Evolutionary conservation across 2,329 filamentous ascomycete genomes (phyloP).

Genomic region (Grosmannia clavigera): DNA sequence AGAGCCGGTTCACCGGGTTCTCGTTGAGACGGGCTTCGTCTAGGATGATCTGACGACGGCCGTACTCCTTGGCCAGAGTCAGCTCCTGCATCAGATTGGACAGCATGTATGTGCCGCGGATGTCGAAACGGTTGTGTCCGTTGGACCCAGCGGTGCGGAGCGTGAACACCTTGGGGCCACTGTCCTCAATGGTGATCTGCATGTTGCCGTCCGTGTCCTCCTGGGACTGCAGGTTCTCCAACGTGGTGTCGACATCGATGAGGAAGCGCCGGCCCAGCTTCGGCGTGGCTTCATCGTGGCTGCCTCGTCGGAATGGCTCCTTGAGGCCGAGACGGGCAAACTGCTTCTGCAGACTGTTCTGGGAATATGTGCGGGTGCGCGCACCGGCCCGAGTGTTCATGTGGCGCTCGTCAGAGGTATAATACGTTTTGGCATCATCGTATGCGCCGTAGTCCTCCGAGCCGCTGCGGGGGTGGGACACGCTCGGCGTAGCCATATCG

Average conservation of each 20-base stretch:
- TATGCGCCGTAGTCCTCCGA: slow-evolving; percentile 37
- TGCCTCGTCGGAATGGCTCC: slow-evolving; percentile 45
- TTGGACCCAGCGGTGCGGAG: slow-evolving; percentile 77
- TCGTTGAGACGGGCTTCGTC: slow-evolving; percentile 88
- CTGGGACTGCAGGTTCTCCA: slow-evolving; percentile 64
- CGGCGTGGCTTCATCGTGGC: slow-evolving; percentile 57
- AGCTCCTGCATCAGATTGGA: slow-evolving; percentile 94
- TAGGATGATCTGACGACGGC: slow-evolving; percentile 77
- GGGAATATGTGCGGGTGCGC: slow-evolving; percentile 44
- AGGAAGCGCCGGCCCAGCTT: slow-evolving; percentile 64
- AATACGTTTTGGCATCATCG: slow-evolving; percentile 48
- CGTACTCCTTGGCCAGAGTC: slow-evolving; percentile 81
- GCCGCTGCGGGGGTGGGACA: slow-evolving; percentile 19
- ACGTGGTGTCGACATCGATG: slow-evolving; percentile 73
- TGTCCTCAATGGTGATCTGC: slow-evolving; percentile 96
- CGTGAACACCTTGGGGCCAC: slow-evolving; percentile 78
- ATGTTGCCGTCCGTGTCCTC: slow-evolving; percentile 92
- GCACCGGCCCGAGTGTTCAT: slow-evolving; percentile 31
- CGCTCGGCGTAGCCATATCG: background rate
- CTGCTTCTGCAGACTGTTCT: slow-evolving; percentile 43
- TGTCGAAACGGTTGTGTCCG: slow-evolving; percentile 76
- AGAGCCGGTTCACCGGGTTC: slow-evolving; percentile 82
- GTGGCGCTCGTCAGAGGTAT: slow-evolving; percentile 42
- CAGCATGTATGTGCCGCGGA: slow-evolving; percentile 93
- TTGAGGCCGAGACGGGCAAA: slow-evolving; percentile 38